Evolutionary conservation across 805 yeast genomes (phyloP), one percentile per base, ranked within the genome.

Genomic region (Diddensiella caesifluorescens): DNA sequence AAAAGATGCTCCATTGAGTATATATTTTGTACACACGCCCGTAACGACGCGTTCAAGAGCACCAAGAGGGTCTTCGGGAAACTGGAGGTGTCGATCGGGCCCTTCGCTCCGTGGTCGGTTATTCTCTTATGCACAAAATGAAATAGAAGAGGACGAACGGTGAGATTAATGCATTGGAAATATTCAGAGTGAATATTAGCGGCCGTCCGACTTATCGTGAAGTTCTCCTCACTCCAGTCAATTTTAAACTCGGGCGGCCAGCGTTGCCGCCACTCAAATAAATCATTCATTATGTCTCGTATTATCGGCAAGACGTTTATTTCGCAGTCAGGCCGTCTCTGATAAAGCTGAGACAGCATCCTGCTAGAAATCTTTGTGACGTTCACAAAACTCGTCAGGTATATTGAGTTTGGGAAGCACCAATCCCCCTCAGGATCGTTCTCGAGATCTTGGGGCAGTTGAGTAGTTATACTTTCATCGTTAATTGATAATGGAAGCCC

Each of bases 11-110:
- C 20, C 15, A 47, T 42, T 3, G 51, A 41, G 5, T 45, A 38
- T n/a, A 53, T 52, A 12, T 51, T 44, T 20, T 51, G 53, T 15
- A 50, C 44, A 1, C 54, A 53, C 2, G 57, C 55, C 27, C 47
- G 42, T 36, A 53, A 38, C 7, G 57, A 52, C 2, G 54, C 46
- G 25, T 53, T 52, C 15, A 53, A 27, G 21, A 53, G 29, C 4
- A 30, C 28, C 4, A 49, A 20, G 9, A 53, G 38, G 13, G 42
- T 45, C 7, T 48, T 47, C 1, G 57, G 41, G 19, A 35, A 46
- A 9, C 33, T 21, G 4, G 47, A 39, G 15, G 48, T 12, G 18
- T 50, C 52, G 4, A 48, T 42, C 3, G 51, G 47, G 42, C 45
- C 2, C 15, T 19, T 29, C 15, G 32, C 12, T 7, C 15, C 32